Evolutionary conservation across 108 stramenopile genomes (phyloP), one percentile per base, ranked within the genome.

Genomic region (Fistulifera pelliculosa): DNA sequence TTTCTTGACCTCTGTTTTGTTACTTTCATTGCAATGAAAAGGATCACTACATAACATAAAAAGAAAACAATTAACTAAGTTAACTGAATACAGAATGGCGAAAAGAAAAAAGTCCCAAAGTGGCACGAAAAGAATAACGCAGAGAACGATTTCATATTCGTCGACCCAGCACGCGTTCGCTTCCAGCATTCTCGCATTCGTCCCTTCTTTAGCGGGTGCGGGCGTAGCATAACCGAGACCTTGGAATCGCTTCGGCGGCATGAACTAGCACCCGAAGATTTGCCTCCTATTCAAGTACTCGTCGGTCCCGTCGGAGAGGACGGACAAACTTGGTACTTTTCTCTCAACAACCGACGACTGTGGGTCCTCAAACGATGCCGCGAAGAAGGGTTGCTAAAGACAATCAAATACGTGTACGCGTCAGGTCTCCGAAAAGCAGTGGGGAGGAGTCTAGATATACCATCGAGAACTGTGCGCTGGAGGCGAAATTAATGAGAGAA

Each of bases 181-280:
- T 96, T 91, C 59, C 93, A 94, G 49, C 91, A 96, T 68, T 80
- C 87, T 21, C 66, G 71, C 44, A 94, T 96, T 40, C 83, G 87
- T 16, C 85, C 93, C 0, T 26, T 76, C 19, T 96, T 96, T 64
- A 78, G 75, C 48, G 92, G 93, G 17, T 96, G 95, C 71, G 93
- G 92, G 0, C 72, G 92, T 1, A 69, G 76, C 28, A 81, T 96
- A 7, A 48, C 60, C 15, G 71, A 70, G 41, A 94, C 93, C 4
- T 59, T 93, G 43, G 78, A 85, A 15, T 69, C 73, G 35, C 87
- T 96, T 47, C 77, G 86, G 25, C 49, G 54, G 4, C 90, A 87
- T 6, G 52, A 64, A 43, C 65, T 83, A 0, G 38, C 42, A 21
- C 58, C 81, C 0, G 55, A 47, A 0, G 88, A 94, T 60, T 65